Evolutionary conservation across 2,329 filamentous ascomycete species (phyloP), one percentile per base, ranked within the genome.

Genomic region (Curvularia sp.): DNA sequence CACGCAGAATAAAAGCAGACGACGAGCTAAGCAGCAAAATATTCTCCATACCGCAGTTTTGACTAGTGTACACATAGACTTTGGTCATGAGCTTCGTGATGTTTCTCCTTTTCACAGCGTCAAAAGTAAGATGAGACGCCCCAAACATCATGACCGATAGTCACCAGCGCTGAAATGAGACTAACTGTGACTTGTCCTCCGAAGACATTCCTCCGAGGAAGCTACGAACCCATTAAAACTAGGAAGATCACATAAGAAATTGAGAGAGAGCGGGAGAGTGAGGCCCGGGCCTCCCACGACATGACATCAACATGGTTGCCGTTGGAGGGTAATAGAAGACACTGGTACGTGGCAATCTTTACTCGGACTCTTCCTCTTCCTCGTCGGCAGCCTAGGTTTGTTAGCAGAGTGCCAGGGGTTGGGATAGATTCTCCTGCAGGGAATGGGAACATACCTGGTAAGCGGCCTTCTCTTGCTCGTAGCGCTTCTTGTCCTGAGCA

Each of bases 401-500:
- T 73, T 62, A 73, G 66, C 56, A 38, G 26, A 39, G 15, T 8
- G 20, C 20, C 8, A 38, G 30, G 13, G n/a, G 22, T 26, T 24
- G 22, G 12, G 13, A 12, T 1, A 4, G 1, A 24, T 43, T 43
- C 13, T 39, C 6, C 26, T 13, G 30, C 39, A 12, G 28, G 10
- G 22, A 18, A 49, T 49, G 26, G 15, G 13, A 18, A 35, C 26
- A 56, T 73, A 77, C 76, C 26, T 64, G 65, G 63, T 78, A 99
- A 67, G 87, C 91, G 69, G 90, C 89, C 87, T 99, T 99, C 87
- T 98, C 93, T 71, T 97, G 92, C 81, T 98, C 94, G 79, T 98
- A 99, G 63, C 95, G 90, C 89, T 98, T 97, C 92, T 98, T 99
- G 83, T 99, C 95, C 66, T 89, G 85, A 52, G 91, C 92, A 77